Conservation (phyloP, 2,329 filamentous ascomycete species). For the Aspergillus pseudoterreus region DNA sequence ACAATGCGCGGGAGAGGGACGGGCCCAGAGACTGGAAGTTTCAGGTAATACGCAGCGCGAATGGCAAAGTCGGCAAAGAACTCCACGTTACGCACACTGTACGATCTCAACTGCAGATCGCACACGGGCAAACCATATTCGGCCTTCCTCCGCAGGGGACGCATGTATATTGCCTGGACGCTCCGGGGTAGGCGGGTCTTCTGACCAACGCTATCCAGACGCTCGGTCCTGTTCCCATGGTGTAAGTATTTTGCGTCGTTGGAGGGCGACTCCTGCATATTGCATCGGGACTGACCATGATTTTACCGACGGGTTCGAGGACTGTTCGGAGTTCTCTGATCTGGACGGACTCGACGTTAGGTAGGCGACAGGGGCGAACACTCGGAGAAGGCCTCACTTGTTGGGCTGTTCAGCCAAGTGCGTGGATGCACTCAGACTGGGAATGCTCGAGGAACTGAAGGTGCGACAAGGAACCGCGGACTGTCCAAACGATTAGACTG, state of each 20-base stretch:
- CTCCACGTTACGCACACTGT: conserved; percentile 82
- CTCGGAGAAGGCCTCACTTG: background rate
- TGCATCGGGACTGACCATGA: conserved; percentile 6
- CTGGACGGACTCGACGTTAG: background rate
- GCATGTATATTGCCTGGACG: conserved; percentile 81
- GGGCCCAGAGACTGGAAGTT: conserved; percentile 79
- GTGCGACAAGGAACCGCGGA: conserved; percentile 3
- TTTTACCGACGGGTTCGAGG: conserved; percentile 1
- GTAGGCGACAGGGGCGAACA: background rate
- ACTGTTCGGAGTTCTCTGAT: background rate
- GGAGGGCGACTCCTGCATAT: background rate
- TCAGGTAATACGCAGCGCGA: conserved; percentile 89
- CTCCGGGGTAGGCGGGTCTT: conserved; percentile 65
- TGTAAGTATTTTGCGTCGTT: conserved; percentile 2
- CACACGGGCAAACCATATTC: conserved; percentile 77
- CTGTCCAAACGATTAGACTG: conserved; percentile 2
- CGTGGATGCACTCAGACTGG: background rate
- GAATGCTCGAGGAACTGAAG: conserved; percentile 3
- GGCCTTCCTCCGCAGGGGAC: conserved; percentile 72
- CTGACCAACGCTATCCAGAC: conserved; percentile 29
- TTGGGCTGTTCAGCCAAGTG: background rate
- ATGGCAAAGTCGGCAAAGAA: conserved; percentile 94
- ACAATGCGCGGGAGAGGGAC: conserved; percentile 79
- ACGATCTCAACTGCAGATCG: conserved; percentile 90
- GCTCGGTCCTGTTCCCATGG: conserved; percentile 29